Conservation (phyloP, 1,284 basidiomycete species). For the Tilletia setariae region DNA sequence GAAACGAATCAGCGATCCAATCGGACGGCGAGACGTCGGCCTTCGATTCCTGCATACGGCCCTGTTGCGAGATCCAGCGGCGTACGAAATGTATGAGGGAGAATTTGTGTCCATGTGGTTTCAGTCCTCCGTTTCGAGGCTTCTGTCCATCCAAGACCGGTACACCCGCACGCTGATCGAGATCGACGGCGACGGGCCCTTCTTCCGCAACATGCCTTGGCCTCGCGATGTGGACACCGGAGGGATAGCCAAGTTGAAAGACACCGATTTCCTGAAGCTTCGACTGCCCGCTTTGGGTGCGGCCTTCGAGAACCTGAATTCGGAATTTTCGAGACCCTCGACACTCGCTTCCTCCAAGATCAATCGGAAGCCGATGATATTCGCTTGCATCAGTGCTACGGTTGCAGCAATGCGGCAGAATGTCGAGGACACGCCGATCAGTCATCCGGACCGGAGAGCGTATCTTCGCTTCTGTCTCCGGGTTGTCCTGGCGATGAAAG, state of each 20-base stretch:
- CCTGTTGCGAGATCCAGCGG: conserved; percentile 63
- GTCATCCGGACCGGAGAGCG: neutral
- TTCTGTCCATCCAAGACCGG: conserved; percentile 32
- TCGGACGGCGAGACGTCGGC: conserved; percentile 65
- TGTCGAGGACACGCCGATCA: neutral
- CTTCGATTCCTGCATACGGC: conserved; percentile 69
- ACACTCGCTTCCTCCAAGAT: neutral
- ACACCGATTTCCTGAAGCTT: conserved; percentile 10
- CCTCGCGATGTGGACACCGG: neutral
- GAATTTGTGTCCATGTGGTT: conserved; percentile 43
- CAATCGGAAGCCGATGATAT: conserved; percentile 10
- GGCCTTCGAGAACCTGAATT: neutral
- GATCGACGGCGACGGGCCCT: conserved; percentile 4
- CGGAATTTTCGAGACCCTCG: conserved; percentile 1
- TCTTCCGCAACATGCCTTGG: conserved; percentile 12
- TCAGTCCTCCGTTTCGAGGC: conserved; percentile 33
- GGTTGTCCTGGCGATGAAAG: neutral
- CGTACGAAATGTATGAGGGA: conserved; percentile 22
- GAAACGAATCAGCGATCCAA: conserved; percentile 62
- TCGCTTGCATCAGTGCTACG: conserved; percentile 7
- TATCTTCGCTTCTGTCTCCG: conserved; percentile 10
- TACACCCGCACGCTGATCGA: conserved; percentile 27
- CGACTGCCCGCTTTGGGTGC: neutral
- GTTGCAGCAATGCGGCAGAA: conserved; percentile 12
- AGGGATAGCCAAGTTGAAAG: neutral